Percentiles rank a stretch among this genome's conserved stretches.
These are phyloP conservation scores for Pichia sp. DNA, from an alignment of 1,139 yeast genomes.

Conservation along the genomic window DNA sequence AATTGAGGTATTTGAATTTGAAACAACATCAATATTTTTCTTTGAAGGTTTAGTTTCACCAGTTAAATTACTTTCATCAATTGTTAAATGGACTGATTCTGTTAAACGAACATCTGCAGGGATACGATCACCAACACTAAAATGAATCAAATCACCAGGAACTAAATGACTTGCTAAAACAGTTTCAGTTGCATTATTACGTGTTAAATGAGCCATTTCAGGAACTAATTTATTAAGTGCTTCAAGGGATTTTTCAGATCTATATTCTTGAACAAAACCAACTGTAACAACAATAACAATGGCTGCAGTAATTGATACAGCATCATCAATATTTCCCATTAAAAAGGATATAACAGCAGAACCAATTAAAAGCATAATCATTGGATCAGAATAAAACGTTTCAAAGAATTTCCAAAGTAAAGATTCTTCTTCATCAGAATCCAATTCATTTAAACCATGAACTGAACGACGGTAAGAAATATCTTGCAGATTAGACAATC, in stretches of 20 bases:
- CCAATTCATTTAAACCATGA: slow-evolving; percentile 74
- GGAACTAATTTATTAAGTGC: slow-evolving; percentile 91
- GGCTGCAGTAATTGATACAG: slow-evolving; percentile 82
- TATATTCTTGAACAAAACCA: slow-evolving; percentile 92
- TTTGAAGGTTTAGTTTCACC: slow-evolving; percentile 88
- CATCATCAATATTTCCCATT: slow-evolving; percentile 93
- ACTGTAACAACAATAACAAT: slow-evolving; percentile 87
- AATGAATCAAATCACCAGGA: slow-evolving; percentile 90
- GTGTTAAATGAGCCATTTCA: slow-evolving; percentile 82
- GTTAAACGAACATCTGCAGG: slow-evolving; percentile 88
- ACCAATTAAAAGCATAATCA: slow-evolving; percentile 78
- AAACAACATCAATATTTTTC: slow-evolving; percentile 41
- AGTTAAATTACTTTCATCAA: slow-evolving; percentile 89
- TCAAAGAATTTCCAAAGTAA: slow-evolving; percentile 61
- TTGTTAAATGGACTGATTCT: slow-evolving; percentile 67
- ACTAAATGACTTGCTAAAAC: slow-evolving; percentile 81
- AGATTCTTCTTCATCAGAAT: slow-evolving; percentile 70
- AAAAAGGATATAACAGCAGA: slow-evolving; percentile 78
- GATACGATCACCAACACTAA: slow-evolving; percentile 85
- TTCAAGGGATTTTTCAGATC: slow-evolving; percentile 88
- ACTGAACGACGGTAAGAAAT: slow-evolving; percentile 61
- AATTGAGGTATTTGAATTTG: slow-evolving; percentile 20
- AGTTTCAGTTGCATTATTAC: slow-evolving; percentile 70
- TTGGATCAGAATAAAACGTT: slow-evolving; percentile 82
- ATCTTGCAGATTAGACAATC: slow-evolving; percentile 65